phyloP scores from a whole-genome alignment of 306 rosid genomes.

The Rosa persica region DNA sequence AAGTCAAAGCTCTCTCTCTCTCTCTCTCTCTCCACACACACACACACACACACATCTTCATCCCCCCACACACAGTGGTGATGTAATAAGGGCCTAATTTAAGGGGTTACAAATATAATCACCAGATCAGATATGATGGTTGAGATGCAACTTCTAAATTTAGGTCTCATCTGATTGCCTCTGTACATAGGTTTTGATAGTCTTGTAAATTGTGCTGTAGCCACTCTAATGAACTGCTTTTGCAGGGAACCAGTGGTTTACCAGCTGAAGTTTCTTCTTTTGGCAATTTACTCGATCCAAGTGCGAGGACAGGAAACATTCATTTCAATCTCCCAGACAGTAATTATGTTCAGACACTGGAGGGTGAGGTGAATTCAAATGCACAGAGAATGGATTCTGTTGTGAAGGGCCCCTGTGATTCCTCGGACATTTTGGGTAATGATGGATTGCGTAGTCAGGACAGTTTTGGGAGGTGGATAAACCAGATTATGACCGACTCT shows the following conservation, averaged over 20 bases:
- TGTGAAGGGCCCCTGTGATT: slow-evolving; percentile 32
- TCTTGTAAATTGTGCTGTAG: neutral
- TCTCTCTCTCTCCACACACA: neutral
- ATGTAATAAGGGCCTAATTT: neutral
- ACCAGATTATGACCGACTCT: slow-evolving; percentile 52
- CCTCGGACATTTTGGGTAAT: slow-evolving; percentile 36
- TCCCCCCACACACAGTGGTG: neutral
- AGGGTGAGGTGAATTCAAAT: slow-evolving; percentile 44
- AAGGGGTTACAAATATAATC: neutral
- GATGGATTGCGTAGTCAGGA: slow-evolving; percentile 72
- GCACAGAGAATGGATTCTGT: slow-evolving; percentile 34
- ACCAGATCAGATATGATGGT: neutral
- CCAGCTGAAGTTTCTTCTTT: slow-evolving; percentile 44
- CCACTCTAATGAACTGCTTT: slow-evolving; percentile 24
- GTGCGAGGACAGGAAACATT: slow-evolving; percentile 30
- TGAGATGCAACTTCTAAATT: neutral
- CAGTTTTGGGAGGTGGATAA: slow-evolving; percentile 90
- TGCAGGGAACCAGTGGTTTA: slow-evolving; percentile 51
- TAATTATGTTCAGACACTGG: slow-evolving; percentile 30
- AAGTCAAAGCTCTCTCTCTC: neutral
- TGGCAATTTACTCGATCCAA: slow-evolving; percentile 39
- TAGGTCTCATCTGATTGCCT: neutral
- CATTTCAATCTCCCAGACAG: slow-evolving; percentile 39
- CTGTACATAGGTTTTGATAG: neutral
- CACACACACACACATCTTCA: no score